phyloP scores from a whole-genome alignment of 2,329 filamentous ascomycete genomes.

The Graphilbum ipis-grandicollis region DNA sequence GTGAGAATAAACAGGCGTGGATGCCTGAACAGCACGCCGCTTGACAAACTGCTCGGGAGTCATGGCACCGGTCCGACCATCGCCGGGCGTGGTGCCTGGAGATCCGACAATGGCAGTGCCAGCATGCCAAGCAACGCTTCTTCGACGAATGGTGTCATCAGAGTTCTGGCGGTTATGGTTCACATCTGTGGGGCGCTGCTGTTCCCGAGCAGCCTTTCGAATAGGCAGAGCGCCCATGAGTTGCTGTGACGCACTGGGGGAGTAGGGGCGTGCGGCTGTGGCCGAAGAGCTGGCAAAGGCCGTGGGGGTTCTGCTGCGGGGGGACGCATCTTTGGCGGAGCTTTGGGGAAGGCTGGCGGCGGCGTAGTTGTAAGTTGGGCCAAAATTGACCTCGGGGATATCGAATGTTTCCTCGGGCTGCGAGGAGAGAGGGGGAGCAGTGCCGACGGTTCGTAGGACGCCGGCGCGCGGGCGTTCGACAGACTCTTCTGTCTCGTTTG shows the following conservation, averaged over 20 bases:
- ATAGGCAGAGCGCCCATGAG: neutral
- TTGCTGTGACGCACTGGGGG: neutral
- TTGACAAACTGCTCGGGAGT: conserved; percentile 74
- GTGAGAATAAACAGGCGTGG: conserved; percentile 38
- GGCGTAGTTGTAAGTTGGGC: conserved; percentile 57
- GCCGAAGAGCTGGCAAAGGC: neutral
- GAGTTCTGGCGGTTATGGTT: conserved; percentile 29
- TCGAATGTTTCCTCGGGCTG: conserved; percentile 21
- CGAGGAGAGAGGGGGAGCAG: conserved; percentile 9
- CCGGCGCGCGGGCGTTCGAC: conserved; percentile 59
- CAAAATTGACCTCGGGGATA: conserved; percentile 70
- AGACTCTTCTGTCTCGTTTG: conserved; percentile 30
- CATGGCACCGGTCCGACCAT: conserved; percentile 25
- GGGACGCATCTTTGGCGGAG: too few species aligned
- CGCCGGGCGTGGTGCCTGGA: conserved; percentile 26
- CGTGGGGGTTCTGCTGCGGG: conserved; percentile 15
- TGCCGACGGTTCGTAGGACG: conserved; percentile 61
- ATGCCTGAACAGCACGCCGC: conserved; percentile 45
- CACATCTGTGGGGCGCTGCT: conserved; percentile 11
- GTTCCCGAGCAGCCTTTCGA: conserved; percentile 8
- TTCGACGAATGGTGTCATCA: conserved; percentile 36
- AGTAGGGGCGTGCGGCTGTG: neutral
- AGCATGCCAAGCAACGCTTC: conserved; percentile 64
- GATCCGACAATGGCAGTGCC: conserved; percentile 34
- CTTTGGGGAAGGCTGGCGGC: conserved; percentile 16